phyloP scores from a whole-genome alignment of 176 grass and related monocot species.

The Musa itinerans region DNA sequence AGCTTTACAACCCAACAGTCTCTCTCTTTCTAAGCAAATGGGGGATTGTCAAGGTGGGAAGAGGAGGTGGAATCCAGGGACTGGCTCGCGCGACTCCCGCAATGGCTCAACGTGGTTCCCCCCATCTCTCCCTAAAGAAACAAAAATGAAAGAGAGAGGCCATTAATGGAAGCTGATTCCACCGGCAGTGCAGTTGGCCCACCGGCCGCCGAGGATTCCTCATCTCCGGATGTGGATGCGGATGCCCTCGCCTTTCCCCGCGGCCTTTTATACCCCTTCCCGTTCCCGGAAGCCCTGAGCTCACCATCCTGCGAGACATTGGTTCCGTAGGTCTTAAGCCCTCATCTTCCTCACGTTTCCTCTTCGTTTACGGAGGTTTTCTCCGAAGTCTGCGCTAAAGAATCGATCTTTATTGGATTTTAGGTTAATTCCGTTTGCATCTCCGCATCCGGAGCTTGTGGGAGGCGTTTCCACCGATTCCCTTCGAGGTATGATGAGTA shows the following conservation, averaged over 20 bases:
- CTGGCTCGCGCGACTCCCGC: background rate
- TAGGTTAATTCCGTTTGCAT: background rate
- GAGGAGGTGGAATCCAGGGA: slow-evolving; percentile 1
- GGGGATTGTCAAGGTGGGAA: background rate
- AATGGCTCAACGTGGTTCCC: background rate
- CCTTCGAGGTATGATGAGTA: background rate
- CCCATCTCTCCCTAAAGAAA: background rate
- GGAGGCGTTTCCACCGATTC: background rate
- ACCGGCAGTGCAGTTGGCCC: background rate
- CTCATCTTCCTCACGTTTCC: background rate
- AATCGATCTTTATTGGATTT: background rate
- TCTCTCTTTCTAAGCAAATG: background rate
- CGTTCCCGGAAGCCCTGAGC: background rate
- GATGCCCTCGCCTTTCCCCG: background rate
- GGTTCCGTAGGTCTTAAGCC: background rate
- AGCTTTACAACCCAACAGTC: background rate
- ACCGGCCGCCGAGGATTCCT: background rate
- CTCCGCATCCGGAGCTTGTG: background rate
- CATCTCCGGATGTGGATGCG: background rate
- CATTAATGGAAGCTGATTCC: slow-evolving; percentile 4
- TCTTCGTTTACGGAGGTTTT: background rate
- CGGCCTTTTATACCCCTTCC: background rate
- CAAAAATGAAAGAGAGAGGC: background rate
- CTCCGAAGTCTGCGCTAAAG: background rate
- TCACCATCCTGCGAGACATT: background rate